phyloP scores from a whole-genome alignment of 495 filamentous ascomycete species.

The Annulohypoxylon stygium region DNA sequence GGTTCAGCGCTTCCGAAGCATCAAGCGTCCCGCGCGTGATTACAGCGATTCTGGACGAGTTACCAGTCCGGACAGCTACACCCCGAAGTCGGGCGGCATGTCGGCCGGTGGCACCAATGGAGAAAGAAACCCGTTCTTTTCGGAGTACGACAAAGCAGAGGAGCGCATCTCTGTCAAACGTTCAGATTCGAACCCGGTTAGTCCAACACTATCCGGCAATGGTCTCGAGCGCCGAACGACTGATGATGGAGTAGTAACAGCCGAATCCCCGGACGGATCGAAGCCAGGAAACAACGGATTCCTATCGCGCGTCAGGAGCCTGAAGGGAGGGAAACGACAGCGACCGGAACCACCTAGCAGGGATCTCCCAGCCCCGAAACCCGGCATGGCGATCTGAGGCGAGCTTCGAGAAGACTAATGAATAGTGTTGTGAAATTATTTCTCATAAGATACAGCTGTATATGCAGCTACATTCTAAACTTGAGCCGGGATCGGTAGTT shows the following conservation, averaged over 20 bases:
- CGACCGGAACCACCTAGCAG: constrained; percentile 51
- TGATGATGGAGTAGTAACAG: constrained; percentile 67
- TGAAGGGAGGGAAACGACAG: constrained; percentile 71
- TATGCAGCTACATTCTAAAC: constrained; percentile 7
- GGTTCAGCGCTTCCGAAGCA: constrained; percentile 83
- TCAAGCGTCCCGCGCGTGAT: constrained; percentile 68
- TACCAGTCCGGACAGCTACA: constrained; percentile 63
- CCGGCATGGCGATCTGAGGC: constrained; percentile 45
- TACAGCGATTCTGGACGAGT: constrained; percentile 65
- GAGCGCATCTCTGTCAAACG: constrained; percentile 59
- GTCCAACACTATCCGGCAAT: constrained; percentile 65
- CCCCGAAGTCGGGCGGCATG: constrained; percentile 52
- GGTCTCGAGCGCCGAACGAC: constrained; percentile 77
- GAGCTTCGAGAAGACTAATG: constrained; percentile 9
- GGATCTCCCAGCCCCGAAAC: constrained; percentile 41
- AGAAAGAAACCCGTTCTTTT: constrained; percentile 88
- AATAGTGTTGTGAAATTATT: constrained; percentile 40
- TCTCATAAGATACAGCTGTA: constrained; percentile 28
- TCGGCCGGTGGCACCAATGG: constrained; percentile 36
- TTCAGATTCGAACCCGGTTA: constrained; percentile 63
- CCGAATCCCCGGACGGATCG: constrained; percentile 54
- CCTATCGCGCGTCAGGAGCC: constrained; percentile 86
- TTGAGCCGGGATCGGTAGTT: constrained; percentile 21
- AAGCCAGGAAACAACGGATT: constrained; percentile 75
- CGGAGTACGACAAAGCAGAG: constrained; percentile 73